These are phyloP conservation scores for Triticum timopheevii DNA, from an alignment of 176 grass and related monocot species.

Conservation along the genomic window DNA sequence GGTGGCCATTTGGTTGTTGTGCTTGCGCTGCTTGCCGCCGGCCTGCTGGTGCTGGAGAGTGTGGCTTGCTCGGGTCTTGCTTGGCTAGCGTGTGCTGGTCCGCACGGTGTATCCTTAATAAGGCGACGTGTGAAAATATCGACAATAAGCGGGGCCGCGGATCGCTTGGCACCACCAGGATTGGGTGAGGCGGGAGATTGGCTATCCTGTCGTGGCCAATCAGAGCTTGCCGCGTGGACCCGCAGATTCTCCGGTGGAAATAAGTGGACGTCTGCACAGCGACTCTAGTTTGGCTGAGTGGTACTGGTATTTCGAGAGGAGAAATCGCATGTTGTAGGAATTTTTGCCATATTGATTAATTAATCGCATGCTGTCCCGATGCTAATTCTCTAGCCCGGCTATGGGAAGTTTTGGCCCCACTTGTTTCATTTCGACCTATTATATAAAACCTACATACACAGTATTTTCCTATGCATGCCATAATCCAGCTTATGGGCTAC, in stretches of 20 bases:
- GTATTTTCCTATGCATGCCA: no score
- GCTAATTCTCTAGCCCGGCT: background rate
- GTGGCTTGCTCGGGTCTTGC: constrained; percentile 10
- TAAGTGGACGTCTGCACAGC: background rate
- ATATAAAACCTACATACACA: no score
- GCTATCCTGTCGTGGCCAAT: constrained; percentile 53
- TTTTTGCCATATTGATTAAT: no score
- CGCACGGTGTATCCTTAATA: constrained; percentile 32
- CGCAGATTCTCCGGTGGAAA: background rate
- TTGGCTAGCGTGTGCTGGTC: constrained; percentile 32
- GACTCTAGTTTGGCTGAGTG: background rate
- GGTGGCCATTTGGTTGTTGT: constrained; percentile 56
- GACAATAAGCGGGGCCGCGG: constrained; percentile 27
- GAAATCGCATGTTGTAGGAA: background rate
- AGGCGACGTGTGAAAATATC: constrained; percentile 30
- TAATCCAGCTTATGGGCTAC: no score
- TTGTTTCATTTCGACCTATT: no score
- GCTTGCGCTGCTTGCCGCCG: constrained; percentile 6
- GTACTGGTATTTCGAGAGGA: background rate
- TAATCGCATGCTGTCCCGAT: background rate
- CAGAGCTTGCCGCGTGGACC: constrained; percentile 37
- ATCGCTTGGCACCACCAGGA: constrained; percentile 37
- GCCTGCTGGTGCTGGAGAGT: background rate
- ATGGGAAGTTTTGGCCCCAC: no score
- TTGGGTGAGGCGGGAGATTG: constrained; percentile 58